Percentiles rank a stretch among this genome's conserved stretches.
phyloP scores from a whole-genome alignment of 2,329 filamentous ascomycete genomes.

The Fusarium sp. region DNA sequence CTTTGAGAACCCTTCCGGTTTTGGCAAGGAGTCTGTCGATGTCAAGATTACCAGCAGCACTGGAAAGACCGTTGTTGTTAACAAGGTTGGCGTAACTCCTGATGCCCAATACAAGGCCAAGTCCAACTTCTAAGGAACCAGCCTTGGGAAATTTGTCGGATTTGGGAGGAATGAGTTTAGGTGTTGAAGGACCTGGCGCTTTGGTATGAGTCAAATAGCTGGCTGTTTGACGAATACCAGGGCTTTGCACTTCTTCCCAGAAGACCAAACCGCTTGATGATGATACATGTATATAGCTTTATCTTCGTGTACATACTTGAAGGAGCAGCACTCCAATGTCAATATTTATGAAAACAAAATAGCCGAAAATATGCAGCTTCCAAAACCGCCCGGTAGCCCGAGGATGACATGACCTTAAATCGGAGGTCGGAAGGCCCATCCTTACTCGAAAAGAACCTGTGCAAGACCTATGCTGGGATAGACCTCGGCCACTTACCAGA shows the following conservation, averaged over 20 bases:
- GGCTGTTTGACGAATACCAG: constrained; percentile 16
- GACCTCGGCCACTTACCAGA: neutral
- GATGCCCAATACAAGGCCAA: constrained; percentile 47
- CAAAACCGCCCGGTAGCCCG: neutral
- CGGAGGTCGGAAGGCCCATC: too few species aligned
- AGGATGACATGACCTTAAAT: neutral
- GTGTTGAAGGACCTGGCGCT: neutral
- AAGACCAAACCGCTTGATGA: neutral
- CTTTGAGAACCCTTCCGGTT: constrained; percentile 70
- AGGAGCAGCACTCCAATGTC: neutral
- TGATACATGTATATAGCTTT: constrained; percentile 5
- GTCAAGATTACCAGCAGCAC: constrained; percentile 66
- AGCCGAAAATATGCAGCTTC: neutral
- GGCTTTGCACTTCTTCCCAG: neutral
- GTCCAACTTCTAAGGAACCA: constrained; percentile 49
- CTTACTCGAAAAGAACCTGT: too few species aligned
- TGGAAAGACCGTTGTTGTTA: constrained; percentile 64
- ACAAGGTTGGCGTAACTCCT: constrained; percentile 59
- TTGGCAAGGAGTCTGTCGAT: constrained; percentile 65
- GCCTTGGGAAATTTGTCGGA: neutral
- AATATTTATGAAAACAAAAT: neutral
- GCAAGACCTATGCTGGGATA: neutral
- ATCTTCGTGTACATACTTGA: constrained; percentile 35
- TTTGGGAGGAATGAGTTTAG: neutral
- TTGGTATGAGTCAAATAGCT: constrained; percentile 7